These are phyloP conservation scores for Funneliformis geosporum DNA, from an alignment of 192 early-diverging fungal genomes.

Conservation along the genomic window DNA sequence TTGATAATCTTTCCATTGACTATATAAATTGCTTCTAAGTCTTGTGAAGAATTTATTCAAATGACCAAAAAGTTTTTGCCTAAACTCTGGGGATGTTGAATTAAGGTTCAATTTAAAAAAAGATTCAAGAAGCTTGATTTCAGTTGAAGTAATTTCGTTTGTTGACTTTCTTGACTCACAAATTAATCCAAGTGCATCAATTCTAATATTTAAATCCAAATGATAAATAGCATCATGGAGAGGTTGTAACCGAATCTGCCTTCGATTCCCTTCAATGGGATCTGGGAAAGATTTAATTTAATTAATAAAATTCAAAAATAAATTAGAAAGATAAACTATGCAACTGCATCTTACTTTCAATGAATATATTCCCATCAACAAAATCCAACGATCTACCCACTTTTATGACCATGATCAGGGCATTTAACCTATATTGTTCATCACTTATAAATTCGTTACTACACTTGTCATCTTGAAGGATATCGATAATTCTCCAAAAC, in stretches of 20 bases:
- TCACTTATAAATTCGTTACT: conserved; percentile 35
- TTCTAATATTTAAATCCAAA: conserved; percentile 69
- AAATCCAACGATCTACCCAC: conserved; percentile 58
- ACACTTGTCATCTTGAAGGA: conserved; percentile 38
- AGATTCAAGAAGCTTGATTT: conserved; percentile 64
- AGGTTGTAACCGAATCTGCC: conserved; percentile 45
- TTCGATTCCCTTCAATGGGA: background rate
- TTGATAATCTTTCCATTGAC: conserved; percentile 40
- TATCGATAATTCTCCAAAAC: conserved; percentile 49
- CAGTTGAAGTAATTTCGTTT: conserved; percentile 57
- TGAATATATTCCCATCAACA: conserved; percentile 50
- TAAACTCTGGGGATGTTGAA: conserved; percentile 77
- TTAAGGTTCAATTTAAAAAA: conserved; percentile 73
- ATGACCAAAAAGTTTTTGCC: conserved; percentile 70
- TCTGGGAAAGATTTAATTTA: background rate
- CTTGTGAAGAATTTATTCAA: conserved; percentile 62
- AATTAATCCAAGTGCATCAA: conserved; percentile 77
- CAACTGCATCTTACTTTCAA: conserved; percentile 5
- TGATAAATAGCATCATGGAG: conserved; percentile 70
- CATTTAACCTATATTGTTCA: conserved; percentile 55
- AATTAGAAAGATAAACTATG: conserved; percentile 2
- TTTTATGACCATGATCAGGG: conserved; percentile 61
- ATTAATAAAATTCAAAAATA: background rate
- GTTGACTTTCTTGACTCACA: conserved; percentile 78
- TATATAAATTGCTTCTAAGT: conserved; percentile 56